A percentile compares a stretch with the other conserved stretches of the same genome.
Evolutionary conservation across 2,329 filamentous ascomycete species (phyloP).

Genomic region (Trichoderma cornu-damae): DNA sequence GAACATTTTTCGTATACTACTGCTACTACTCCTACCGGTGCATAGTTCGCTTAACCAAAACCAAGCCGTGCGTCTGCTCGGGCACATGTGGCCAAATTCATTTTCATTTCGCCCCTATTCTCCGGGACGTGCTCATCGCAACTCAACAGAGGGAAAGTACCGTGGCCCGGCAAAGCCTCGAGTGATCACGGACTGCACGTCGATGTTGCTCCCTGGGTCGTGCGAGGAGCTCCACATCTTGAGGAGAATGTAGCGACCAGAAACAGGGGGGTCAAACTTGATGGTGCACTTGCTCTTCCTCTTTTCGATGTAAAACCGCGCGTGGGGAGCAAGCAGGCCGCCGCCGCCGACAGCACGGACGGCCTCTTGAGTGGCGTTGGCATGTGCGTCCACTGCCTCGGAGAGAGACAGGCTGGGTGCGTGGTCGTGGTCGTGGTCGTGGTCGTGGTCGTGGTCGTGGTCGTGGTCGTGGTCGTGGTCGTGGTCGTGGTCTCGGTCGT

Average conservation of each 20-base stretch:
- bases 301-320: constrained; percentile 76
- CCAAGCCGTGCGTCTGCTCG: background rate
- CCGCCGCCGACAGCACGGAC: constrained; percentile 53
- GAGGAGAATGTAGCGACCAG: constrained; percentile 75
- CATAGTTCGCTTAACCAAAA: constrained; percentile 9
- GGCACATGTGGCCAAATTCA: no score
- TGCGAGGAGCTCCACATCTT: constrained; percentile 83
- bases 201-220: constrained; percentile 65
- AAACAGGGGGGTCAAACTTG: constrained; percentile 75
- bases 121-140: constrained; percentile 42
- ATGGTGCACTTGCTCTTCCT: constrained; percentile 82
- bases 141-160: constrained; percentile 68
- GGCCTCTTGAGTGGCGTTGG: constrained; percentile 52
- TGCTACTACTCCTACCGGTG: background rate
- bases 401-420: constrained; percentile 25
- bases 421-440: constrained; percentile 22
- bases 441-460: no score
- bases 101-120: background rate
- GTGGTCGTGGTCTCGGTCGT: no score
- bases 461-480: no score
- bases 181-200: constrained; percentile 79
- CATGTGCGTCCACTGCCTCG: constrained; percentile 43
- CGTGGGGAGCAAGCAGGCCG: constrained; percentile 64
- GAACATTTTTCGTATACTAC: background rate
- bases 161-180: constrained; percentile 81